Base-by-base conservation (phyloP, 768 basidiomycete genomes). In the Leccinellum albellum region DNA sequence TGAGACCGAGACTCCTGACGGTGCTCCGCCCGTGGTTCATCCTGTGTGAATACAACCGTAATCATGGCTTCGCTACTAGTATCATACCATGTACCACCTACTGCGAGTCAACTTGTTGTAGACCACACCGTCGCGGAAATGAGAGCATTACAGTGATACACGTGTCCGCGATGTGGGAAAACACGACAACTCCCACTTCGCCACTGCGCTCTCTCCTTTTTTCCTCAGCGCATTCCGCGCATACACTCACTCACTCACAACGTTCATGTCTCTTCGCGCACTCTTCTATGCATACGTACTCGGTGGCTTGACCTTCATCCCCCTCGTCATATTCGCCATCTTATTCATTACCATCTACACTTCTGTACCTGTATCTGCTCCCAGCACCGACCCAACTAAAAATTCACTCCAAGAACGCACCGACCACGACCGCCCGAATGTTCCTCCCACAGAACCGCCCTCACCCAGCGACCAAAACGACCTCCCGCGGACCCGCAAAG, bases 301-400 rank as follows among this genome's bases (percentile, higher is more conserved):
- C 45, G 95, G 95, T 53, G 95, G 94, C 45, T 58, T 97, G 60
- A 96, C 95, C 3, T 89, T 96, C 72, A 76, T 97, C 55, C 95
- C 95, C 20, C 80, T 97, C 47, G 68, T 89, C 62, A 61, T 92
- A 65, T 74, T 81, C 61, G 74, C 71, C 23, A 58, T 81, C 63
- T 61, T 94, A 63, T 83, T 81, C 69, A 80, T 80, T 68, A 77
- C 86, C 59, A 71, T 88, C 59, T 94, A 94, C 78, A 91, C 91
- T n/a, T 89, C 92, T 37, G 81, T 88, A 10, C 92, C 94, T n/a
- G 81, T 89, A 26, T 82, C 79, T 31, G 81, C 85, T 66, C 68
- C 77, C 6, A 80, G 85, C 67, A 59, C 74, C 8, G 31, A 58
- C 64, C 58, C 69, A 56, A 70, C 79, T 63, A 63, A 64, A 6